Conservation (phyloP, 495 filamentous ascomycete genomes). For the Lepraria neglecta region DNA sequence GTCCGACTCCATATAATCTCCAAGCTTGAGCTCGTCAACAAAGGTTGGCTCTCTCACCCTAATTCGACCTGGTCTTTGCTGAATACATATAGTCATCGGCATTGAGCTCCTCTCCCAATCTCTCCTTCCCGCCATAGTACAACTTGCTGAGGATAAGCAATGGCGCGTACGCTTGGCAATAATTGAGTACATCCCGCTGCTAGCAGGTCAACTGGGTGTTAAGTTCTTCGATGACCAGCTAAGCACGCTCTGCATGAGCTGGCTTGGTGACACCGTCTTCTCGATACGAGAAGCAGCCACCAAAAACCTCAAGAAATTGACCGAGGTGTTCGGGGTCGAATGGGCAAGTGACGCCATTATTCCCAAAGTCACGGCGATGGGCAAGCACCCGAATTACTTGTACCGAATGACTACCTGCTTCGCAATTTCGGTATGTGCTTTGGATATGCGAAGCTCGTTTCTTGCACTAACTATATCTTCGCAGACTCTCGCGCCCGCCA, state of each 20-base stretch:
- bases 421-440: slow-evolving; percentile 77
- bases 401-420: slow-evolving; percentile 99
- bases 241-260: slow-evolving; percentile 92
- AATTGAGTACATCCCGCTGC: slow-evolving; percentile 96
- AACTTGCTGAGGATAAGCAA: slow-evolving; percentile 97
- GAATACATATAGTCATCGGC: slow-evolving; percentile 66
- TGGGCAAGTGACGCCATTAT: slow-evolving; percentile 98
- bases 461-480: slow-evolving; percentile 31
- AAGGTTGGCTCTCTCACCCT: slow-evolving; percentile 51
- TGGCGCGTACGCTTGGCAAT: slow-evolving; percentile 97
- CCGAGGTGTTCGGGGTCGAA: slow-evolving; percentile 94
- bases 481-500: slow-evolving; percentile 87
- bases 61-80: slow-evolving; percentile 23
- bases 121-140: slow-evolving; percentile 94
- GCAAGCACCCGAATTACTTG: slow-evolving; percentile 93
- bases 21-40: slow-evolving; percentile 94
- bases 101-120: slow-evolving; percentile 96
- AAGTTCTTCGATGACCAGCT: slow-evolving; percentile 98
- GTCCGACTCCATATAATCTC: slow-evolving; percentile 98
- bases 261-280: slow-evolving; percentile 98
- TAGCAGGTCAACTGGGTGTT: slow-evolving; percentile 91
- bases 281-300: slow-evolving; percentile 96
- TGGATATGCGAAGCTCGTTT: no score
- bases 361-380: slow-evolving; percentile 97
- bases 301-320: slow-evolving; percentile 94